These are phyloP conservation scores for Pichia sp. DNA, from an alignment of 1,139 yeast genomes.

Conservation along the genomic window DNA sequence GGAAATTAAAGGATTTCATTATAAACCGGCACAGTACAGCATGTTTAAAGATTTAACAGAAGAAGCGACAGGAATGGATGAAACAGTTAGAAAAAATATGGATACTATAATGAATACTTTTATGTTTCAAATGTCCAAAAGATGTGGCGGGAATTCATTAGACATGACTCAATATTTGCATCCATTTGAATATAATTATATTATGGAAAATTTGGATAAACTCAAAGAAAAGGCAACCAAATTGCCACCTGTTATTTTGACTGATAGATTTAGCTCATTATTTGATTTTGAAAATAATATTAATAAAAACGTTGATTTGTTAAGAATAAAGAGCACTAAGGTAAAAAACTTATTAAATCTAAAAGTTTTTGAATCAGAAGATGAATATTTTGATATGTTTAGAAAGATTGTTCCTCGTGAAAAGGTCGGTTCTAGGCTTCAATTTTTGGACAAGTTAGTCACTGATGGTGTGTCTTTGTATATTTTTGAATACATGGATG, in stretches of 20 bases:
- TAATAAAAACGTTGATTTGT: neutral
- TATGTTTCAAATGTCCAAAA: constrained; percentile 16
- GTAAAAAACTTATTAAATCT: constrained; percentile 14
- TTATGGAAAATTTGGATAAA: constrained; percentile 16
- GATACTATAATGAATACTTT: constrained; percentile 17
- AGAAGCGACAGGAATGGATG: neutral
- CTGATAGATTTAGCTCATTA: constrained; percentile 12
- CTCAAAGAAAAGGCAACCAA: constrained; percentile 4
- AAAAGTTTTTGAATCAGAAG: constrained; percentile 16
- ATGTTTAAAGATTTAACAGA: constrained; percentile 9
- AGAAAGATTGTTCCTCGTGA: constrained; percentile 17
- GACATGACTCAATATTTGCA: constrained; percentile 19
- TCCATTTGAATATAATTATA: constrained; percentile 22
- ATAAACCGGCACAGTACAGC: constrained; percentile 17
- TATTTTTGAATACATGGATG: constrained; percentile 14
- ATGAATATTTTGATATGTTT: constrained; percentile 19
- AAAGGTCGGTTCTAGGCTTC: constrained; percentile 14
- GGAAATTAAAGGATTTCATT: constrained; percentile 14
- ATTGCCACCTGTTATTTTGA: constrained; percentile 19
- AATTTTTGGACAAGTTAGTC: constrained; percentile 18
- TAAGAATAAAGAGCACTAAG: constrained; percentile 13
- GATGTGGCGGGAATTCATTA: constrained; percentile 13
- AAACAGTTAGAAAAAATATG: neutral
- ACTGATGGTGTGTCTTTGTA: constrained; percentile 23
- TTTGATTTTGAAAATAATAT: constrained; percentile 5